Evolutionary conservation across 495 filamentous ascomycete genomes (phyloP), one percentile per base, ranked within the genome.

Genomic region (Melanomma pulvis-pyrius): DNA sequence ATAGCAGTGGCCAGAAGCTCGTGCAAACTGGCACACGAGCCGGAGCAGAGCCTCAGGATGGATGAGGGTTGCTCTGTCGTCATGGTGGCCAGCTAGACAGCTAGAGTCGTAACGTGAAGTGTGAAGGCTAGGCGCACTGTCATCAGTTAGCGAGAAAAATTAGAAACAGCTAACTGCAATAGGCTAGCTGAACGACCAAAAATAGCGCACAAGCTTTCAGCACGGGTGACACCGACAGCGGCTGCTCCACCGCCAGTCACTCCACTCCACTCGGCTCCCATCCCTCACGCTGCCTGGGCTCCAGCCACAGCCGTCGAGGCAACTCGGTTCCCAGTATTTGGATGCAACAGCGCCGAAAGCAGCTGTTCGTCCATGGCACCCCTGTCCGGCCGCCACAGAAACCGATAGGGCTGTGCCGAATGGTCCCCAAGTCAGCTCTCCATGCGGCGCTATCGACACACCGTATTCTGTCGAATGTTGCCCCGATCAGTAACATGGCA

Each of bases 371-470:
- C 54, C 13, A 46, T 61, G n/a, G 29, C 30, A 63, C 48, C 55
- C 63, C 30, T 49, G 59, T 19, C 44, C 50, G 32, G 60, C 46
- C 50, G 28, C 60, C 49, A 46, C 32, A 26, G 17, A 8, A 9
- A 22, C 19, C 68, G 7, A 24, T 53, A 57, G 36, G 68, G 68
- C 68, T 66, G 62, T 70, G 62, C 63, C 29, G 32, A 46, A 24
- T 19, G 22, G 11, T 59, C 39, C 61, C 34, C 47, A 32, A 26
- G 52, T 61, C 61, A 64, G 61, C 67, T 64, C 49, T 26, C 52
- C 39, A 34, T 7, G 5, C 28, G 29, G 50, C 68, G 50, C 68
- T 70, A 70, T 66, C 56, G 67, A 70, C 57, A 22, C 68, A 69
- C 66, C 68, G 68, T 70, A 63, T 63, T 59, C 57, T 67, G 49